Evolutionary conservation across 352 stramenopile species (phyloP), one percentile per base, ranked within the genome.

Genomic region (Globisporangium megalacanthum): DNA sequence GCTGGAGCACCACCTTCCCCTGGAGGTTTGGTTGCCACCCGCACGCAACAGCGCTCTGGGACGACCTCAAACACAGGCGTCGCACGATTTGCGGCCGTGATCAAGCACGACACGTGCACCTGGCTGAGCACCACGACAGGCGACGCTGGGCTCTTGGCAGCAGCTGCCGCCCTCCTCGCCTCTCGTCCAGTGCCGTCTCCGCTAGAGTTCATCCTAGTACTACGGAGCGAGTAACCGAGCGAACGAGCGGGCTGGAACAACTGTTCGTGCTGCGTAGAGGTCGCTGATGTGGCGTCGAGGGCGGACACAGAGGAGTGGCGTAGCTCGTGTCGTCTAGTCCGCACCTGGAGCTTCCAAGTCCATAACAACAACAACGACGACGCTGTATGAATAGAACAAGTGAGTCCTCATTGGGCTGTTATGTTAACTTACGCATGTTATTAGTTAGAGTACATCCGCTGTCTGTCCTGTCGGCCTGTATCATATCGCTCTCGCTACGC

Each of bases 81-180:
- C 6, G 77, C 79, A 17, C 77, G 77, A 59, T 88, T 91, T 20
- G 78, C 78, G 44, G 73, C 75, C n/a, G 73, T 89, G 56, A 89
- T 68, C 54, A 83, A 88, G 67, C 78, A 88, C 37, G 78, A 86
- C 6, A 88, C 69, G 48, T 89, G 77, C 49, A 87, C 72, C 11
- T 69, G 67, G 25, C 65, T 72, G 19, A 81, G 58, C 22, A 68
- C 57, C 25, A 77, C 57, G 4, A 44, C 35, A 19, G 59, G 51
- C 20, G 31, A 46, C 15, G 35, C 35, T 13, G 19, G 39, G 54
- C 49, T 62, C 39, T 36, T 25, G n/a, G 49, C 29, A 14, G 39
- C 49, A 39, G 45, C 20, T 8, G 29, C 46, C 3, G 25, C 25
- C 25, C 25, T 29, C 25, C 25, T 29, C 25, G 25, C 25, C 1